A percentile compares a stretch with the other conserved stretches of the same genome.
phyloP scores from a whole-genome alignment of 805 yeast genomes.

The Hanseniaspora taiwanica region DNA sequence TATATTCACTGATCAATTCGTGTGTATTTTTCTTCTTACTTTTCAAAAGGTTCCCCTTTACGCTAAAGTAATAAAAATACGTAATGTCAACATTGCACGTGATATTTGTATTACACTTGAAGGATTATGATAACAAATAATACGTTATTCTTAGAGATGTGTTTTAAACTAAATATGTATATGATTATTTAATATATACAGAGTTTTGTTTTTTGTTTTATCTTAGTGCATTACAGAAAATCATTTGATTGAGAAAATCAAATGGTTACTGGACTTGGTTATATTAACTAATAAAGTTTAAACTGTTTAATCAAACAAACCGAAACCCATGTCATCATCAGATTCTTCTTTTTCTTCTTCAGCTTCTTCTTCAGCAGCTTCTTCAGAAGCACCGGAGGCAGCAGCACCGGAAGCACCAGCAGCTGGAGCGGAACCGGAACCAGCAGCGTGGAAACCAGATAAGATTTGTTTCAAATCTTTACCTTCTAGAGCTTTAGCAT shows the following conservation, averaged over 20 bases:
- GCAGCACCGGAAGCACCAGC: conserved; percentile 30
- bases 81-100: background rate
- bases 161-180: too few species aligned
- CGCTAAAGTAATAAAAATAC: too few species aligned
- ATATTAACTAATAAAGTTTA: too few species aligned
- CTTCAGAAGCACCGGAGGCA: conserved; percentile 29
- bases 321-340: conserved; percentile 87
- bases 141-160: background rate
- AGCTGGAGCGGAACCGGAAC: conserved; percentile 23
- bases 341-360: conserved; percentile 51
- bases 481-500: conserved; percentile 73
- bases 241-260: too few species aligned
- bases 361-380: conserved; percentile 46
- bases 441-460: conserved; percentile 40
- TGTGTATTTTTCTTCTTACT: too few species aligned
- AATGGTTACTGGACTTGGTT: too few species aligned
- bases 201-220: too few species aligned
- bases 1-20: too few species aligned
- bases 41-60: too few species aligned
- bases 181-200: too few species aligned
- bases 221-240: too few species aligned
- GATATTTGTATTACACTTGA: background rate
- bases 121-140: background rate
- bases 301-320: conserved; percentile 69
- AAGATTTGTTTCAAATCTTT: conserved; percentile 62